Evolutionary conservation across 352 stramenopile species (phyloP).

Genomic region (Blastocystis hominis): DNA sequence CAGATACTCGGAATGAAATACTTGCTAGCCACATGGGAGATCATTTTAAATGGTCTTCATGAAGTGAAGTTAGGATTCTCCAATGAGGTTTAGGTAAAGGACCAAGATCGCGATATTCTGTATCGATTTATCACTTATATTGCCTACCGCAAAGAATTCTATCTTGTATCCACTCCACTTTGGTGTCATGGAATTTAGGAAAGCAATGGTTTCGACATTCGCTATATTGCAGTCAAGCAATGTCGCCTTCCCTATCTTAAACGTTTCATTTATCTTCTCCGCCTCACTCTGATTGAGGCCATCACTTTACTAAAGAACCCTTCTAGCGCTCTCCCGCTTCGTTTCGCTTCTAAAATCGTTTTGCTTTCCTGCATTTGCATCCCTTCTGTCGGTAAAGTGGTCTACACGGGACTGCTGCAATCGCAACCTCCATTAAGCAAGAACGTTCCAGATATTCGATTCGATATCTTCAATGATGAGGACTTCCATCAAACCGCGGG

Average conservation of each 20-base stretch:
- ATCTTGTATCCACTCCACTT: background rate
- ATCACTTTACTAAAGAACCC: background rate
- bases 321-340: background rate
- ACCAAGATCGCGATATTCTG: background rate
- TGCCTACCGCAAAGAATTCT: constrained; percentile 26
- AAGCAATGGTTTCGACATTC: constrained; percentile 16
- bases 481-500: background rate
- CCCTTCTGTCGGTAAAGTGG: background rate
- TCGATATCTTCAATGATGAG: constrained; percentile 35
- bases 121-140: constrained; percentile 54
- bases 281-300: constrained; percentile 29
- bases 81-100: background rate
- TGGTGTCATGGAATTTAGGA: background rate
- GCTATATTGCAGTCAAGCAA: background rate
- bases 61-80: background rate
- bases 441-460: constrained; percentile 14
- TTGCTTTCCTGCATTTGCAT: background rate
- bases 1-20: constrained; percentile 1
- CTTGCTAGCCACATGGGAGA: constrained; percentile 18
- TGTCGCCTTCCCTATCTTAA: background rate
- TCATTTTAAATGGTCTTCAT: constrained; percentile 8
- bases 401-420: background rate
- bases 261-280: constrained; percentile 44
- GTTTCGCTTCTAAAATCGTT: constrained; percentile 19
- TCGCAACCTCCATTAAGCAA: background rate